Evolutionary conservation across 805 yeast species (phyloP).

Genomic region (Nakazawaea ambrosiae): DNA sequence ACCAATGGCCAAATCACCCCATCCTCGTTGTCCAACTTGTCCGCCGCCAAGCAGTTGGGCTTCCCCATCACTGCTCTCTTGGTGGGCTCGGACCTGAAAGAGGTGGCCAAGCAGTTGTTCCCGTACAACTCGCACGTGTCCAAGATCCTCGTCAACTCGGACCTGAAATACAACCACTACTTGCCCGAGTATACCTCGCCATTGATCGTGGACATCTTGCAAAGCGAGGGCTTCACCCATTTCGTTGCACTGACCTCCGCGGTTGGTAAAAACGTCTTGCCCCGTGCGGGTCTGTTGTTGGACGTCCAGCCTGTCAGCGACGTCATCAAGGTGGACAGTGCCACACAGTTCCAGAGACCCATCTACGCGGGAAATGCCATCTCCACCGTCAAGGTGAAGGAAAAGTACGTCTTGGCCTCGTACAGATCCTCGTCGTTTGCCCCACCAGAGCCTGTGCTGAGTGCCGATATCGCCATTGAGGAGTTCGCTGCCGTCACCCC

Average conservation of each 20-base stretch:
- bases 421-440: constrained; percentile 81
- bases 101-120: constrained; percentile 43
- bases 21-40: constrained; percentile 61
- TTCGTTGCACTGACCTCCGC: constrained; percentile 80
- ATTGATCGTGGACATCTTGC: constrained; percentile 42
- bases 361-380: constrained; percentile 95
- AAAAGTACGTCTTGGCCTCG: constrained; percentile 62
- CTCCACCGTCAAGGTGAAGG: constrained; percentile 69
- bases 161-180: constrained; percentile 53
- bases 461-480: constrained; percentile 34
- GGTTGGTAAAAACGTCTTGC: constrained; percentile 79
- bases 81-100: constrained; percentile 54
- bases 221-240: constrained; percentile 45
- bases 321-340: constrained; percentile 57
- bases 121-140: constrained; percentile 42
- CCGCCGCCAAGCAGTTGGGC: constrained; percentile 73
- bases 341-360: constrained; percentile 80
- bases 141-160: constrained; percentile 53
- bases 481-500: constrained; percentile 33
- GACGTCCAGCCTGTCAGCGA: constrained; percentile 89
- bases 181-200: constrained; percentile 81
- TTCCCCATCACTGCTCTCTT: constrained; percentile 76
- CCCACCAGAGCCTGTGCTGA: constrained; percentile 28
- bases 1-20: constrained; percentile 50
- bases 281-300: constrained; percentile 78